These are phyloP conservation scores for Colletotrichum agaves DNA, from an alignment of 2,329 filamentous ascomycete species.

Conservation along the genomic window DNA sequence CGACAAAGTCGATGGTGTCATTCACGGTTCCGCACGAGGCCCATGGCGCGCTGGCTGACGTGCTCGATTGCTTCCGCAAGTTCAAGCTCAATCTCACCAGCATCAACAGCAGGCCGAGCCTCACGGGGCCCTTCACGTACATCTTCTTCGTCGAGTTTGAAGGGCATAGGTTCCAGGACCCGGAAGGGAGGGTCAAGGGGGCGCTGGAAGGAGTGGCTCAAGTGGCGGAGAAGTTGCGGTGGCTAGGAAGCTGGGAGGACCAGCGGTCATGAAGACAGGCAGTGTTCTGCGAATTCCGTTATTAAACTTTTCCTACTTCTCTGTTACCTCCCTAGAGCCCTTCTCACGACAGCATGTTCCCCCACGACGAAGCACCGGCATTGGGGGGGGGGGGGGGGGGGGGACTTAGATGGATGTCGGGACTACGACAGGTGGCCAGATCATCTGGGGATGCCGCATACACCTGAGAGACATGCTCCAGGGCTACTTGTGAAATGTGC, in stretches of 20 bases:
- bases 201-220: slow-evolving; percentile 68
- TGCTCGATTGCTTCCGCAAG: slow-evolving; percentile 80
- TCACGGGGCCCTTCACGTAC: slow-evolving; percentile 83
- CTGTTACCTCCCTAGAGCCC: neutral
- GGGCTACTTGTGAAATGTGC: neutral
- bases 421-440: neutral
- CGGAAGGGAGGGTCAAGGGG: slow-evolving; percentile 66
- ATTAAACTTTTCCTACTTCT: neutral
- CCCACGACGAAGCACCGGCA: neutral
- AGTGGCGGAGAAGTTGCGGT: slow-evolving; percentile 72
- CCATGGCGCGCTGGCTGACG: slow-evolving; percentile 86
- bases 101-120: slow-evolving; percentile 87
- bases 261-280: slow-evolving; percentile 49
- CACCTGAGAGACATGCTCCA: slow-evolving; percentile 13
- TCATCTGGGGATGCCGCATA: slow-evolving; percentile 16
- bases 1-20: slow-evolving; percentile 78
- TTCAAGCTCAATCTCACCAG: slow-evolving; percentile 85
- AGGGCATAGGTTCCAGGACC: slow-evolving; percentile 65
- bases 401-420: slow-evolving; percentile 1
- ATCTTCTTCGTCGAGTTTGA: slow-evolving; percentile 95
- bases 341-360: slow-evolving; percentile 2
- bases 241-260: slow-evolving; percentile 75
- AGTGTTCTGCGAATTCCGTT: neutral
- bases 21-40: slow-evolving; percentile 83
- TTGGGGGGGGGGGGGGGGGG: neutral